Evolutionary conservation across 805 yeast species (phyloP).

Genomic region (Sugiyamaella valdiviana): DNA sequence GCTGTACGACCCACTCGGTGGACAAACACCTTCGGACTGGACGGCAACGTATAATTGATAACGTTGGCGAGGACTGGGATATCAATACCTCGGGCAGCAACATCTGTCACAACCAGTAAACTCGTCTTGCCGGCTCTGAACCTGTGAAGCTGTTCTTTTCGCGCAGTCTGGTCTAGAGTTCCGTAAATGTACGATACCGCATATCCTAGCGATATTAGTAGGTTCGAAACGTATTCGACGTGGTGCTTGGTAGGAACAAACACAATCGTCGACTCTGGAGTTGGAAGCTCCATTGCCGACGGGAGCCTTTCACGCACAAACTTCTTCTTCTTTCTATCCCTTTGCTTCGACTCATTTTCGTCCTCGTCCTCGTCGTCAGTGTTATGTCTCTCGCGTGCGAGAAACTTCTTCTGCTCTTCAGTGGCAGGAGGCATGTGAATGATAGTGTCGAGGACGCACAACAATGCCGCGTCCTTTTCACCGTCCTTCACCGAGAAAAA

Average conservation of each 20-base stretch:
- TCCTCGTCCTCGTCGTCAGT: constrained; percentile 49
- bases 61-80: constrained; percentile 95
- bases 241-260: constrained; percentile 98
- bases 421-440: constrained; percentile 80
- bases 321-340: constrained; percentile 29
- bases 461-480: constrained; percentile 84
- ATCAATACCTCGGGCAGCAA: constrained; percentile 93
- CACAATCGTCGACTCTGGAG: constrained; percentile 79
- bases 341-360: constrained; percentile 37
- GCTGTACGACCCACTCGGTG: constrained; percentile 99
- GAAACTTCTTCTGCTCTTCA: constrained; percentile 53
- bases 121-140: constrained; percentile 81
- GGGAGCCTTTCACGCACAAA: constrained; percentile 49
- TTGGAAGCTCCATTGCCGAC: constrained; percentile 76
- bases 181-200: constrained; percentile 89
- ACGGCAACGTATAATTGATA: constrained; percentile 82
- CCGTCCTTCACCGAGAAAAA: constrained; percentile 72
- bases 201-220: constrained; percentile 74
- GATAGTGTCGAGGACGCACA: constrained; percentile 71
- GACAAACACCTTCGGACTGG: constrained; percentile 85
- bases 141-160: constrained; percentile 79
- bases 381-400: constrained; percentile 29
- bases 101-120: constrained; percentile 93
- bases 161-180: constrained; percentile 88
- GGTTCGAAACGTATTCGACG: constrained; percentile 77